Evolutionary conservation across 345 rosid species (phyloP).

Genomic region (Populus tremula): DNA sequence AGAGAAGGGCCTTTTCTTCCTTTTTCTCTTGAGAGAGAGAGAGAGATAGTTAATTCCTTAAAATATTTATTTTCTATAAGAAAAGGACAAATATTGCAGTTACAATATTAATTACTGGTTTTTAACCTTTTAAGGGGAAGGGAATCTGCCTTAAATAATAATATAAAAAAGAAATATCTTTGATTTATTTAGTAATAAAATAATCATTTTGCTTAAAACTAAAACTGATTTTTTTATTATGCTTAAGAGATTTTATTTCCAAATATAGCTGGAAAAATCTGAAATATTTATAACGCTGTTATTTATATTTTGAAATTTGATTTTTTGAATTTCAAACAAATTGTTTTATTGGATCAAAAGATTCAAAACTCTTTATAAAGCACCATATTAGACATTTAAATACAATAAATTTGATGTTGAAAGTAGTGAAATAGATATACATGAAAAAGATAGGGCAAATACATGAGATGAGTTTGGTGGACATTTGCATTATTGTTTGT

Average conservation of each 20-base stretch:
- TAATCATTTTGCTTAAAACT: background rate
- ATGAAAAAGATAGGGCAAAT: too few species aligned
- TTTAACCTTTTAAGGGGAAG: background rate
- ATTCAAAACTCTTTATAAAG: background rate
- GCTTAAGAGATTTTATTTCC: conserved; percentile 3
- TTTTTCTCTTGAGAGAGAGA: background rate
- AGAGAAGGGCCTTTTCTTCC: background rate
- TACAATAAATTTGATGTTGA: background rate
- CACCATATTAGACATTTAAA: background rate
- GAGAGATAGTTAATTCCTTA: background rate
- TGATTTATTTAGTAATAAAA: background rate
- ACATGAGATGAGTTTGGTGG: too few species aligned
- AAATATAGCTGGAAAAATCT: background rate
- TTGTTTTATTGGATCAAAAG: background rate
- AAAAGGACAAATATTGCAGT: background rate
- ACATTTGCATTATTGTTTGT: too few species aligned
- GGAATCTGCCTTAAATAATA: background rate
- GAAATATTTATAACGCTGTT: background rate
- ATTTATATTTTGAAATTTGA: background rate
- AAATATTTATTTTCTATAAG: background rate
- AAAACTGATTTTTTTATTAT: background rate
- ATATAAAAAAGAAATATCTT: conserved; percentile 6
- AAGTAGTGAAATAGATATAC: too few species aligned
- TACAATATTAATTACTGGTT: conserved; percentile 5
- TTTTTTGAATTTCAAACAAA: background rate